phyloP scores from a whole-genome alignment of 306 rosid species.

The Begonia masoniana region DNA sequence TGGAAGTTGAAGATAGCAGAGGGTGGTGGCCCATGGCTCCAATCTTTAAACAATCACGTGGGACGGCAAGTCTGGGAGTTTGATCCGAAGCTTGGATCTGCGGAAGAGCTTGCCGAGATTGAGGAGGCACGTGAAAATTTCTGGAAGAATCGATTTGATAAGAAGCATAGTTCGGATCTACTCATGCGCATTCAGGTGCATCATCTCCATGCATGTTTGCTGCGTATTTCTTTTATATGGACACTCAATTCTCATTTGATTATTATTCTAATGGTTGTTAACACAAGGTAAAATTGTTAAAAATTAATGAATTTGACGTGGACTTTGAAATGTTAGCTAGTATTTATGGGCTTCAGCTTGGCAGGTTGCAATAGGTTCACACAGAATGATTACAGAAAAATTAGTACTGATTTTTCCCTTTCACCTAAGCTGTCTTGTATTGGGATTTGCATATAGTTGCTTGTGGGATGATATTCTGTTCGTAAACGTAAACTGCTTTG shows the following conservation, averaged over 20 bases:
- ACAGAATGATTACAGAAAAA: too few relatives aligned
- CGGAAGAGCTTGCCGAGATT: conserved; percentile 28
- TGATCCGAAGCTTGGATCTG: conserved; percentile 44
- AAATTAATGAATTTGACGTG: too few relatives aligned
- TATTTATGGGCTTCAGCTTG: too few relatives aligned
- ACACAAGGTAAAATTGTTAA: neutral
- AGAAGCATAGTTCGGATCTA: conserved; percentile 65
- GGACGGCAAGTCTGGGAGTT: conserved; percentile 86
- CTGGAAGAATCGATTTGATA: conserved; percentile 30
- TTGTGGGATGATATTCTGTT: too few relatives aligned
- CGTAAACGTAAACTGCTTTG: too few relatives aligned
- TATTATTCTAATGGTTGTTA: neutral
- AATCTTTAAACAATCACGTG: conserved; percentile 41
- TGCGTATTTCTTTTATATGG: neutral
- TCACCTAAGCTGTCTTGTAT: too few relatives aligned
- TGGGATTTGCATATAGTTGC: too few relatives aligned
- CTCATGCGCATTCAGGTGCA: conserved; percentile 77
- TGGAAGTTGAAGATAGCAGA: conserved; percentile 83
- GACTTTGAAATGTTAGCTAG: too few relatives aligned
- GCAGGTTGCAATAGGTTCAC: too few relatives aligned
- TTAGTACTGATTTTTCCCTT: too few relatives aligned
- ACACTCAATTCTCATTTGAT: neutral
- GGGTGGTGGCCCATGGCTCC: conserved; percentile 63
- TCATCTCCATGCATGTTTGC: neutral
- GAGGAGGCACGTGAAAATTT: conserved; percentile 41